Conservation (phyloP, 2,329 filamentous ascomycete species). For the Alternaria gaisen region DNA sequence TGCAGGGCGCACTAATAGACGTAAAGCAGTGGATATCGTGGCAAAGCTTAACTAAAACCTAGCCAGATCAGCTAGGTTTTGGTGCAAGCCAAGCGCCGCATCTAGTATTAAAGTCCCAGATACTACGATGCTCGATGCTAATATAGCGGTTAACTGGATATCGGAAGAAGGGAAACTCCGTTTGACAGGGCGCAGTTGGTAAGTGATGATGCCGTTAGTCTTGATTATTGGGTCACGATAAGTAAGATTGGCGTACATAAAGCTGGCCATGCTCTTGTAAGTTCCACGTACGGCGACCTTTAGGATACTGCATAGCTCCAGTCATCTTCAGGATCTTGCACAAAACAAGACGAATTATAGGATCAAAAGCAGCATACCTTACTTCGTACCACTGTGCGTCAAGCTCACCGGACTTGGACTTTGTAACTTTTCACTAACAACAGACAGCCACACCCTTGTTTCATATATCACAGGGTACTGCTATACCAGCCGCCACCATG, state of each 20-base stretch:
- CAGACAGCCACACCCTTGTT: background rate
- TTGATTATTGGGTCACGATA: background rate
- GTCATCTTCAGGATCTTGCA: background rate
- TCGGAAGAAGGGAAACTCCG: background rate
- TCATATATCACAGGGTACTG: background rate
- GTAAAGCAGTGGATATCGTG: background rate
- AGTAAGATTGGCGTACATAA: background rate
- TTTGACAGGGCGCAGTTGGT: background rate
- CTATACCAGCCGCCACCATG: conserved; percentile 9
- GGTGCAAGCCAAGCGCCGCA: background rate
- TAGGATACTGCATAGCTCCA: background rate
- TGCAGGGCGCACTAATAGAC: conserved; percentile 1
- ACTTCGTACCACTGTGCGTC: background rate
- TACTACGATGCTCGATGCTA: background rate
- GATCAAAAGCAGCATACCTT: background rate
- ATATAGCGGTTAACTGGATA: background rate
- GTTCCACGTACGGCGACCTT: background rate
- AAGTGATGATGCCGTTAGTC: background rate
- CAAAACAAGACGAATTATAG: background rate
- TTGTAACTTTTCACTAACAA: background rate
- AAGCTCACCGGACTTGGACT: background rate
- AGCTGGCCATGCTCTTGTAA: background rate
- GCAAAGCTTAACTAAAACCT: background rate
- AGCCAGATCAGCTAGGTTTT: background rate
- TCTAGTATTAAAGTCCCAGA: background rate